phyloP scores from a whole-genome alignment of 306 rosid species.

The Lagenaria siceraria region DNA sequence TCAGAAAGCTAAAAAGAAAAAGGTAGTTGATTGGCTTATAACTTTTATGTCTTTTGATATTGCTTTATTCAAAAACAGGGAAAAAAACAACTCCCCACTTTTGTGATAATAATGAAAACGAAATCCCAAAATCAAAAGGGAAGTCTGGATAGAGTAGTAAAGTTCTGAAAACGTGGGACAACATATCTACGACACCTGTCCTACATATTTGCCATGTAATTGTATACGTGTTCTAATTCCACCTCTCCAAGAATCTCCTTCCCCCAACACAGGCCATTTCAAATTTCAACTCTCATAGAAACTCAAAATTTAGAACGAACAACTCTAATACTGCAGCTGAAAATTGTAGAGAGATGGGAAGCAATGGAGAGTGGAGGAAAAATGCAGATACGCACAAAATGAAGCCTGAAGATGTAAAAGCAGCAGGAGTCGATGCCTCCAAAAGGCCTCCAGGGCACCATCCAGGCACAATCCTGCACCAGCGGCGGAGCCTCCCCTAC shows the following conservation, averaged over 20 bases:
- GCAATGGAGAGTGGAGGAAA: constrained; percentile 40
- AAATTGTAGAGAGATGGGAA: constrained; percentile 13
- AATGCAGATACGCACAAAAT: constrained; percentile 48
- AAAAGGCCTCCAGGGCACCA: constrained; percentile 46
- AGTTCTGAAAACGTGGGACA: not conserved
- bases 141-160: not conserved
- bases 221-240: not conserved
- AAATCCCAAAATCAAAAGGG: not conserved
- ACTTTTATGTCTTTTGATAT: not conserved
- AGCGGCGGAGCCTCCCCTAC: constrained; percentile 41
- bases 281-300: not conserved
- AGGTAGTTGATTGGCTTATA: not conserved
- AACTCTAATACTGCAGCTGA: not conserved
- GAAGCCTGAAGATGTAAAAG: constrained; percentile 42
- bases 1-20: not conserved
- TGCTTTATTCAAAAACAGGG: not conserved
- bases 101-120: not conserved
- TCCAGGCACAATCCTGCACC: constrained; percentile 55
- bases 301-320: not conserved
- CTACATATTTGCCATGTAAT: not conserved
- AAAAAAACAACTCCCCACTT: not conserved
- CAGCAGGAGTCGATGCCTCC: constrained; percentile 52
- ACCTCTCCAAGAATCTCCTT: not conserved
- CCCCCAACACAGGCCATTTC: not conserved
- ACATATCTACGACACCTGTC: not conserved